A percentile compares a stretch with the other conserved stretches of the same genome.
These are phyloP conservation scores for Geotrichum histeridarum DNA, from an alignment of 1,139 yeast species.

Conservation along the genomic window DNA sequence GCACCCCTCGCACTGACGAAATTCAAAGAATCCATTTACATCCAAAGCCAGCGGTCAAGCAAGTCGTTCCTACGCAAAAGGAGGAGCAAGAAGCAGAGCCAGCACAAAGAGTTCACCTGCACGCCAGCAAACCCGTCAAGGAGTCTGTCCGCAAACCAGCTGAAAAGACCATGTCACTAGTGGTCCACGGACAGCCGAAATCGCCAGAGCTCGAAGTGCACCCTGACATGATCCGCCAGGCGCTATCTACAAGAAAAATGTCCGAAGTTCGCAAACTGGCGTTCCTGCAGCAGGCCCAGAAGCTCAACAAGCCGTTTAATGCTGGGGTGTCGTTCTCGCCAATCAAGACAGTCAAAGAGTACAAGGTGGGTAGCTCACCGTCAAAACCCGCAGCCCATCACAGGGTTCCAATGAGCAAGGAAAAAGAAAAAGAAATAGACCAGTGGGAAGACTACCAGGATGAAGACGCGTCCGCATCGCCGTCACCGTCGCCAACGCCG, in stretches of 20 bases:
- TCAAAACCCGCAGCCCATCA: not conserved
- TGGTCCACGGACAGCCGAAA: not conserved
- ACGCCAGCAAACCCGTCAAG: no score
- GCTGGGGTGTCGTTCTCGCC: not conserved
- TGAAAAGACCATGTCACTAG: not conserved
- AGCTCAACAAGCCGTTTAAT: conserved; percentile 1
- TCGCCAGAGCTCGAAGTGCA: not conserved
- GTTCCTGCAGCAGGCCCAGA: conserved; percentile 8
- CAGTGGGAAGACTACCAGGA: not conserved
- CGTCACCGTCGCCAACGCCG: not conserved
- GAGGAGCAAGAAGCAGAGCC: not conserved
- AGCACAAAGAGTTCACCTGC: not conserved
- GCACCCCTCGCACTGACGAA: not conserved
- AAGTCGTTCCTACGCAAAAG: no score
- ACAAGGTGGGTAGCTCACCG: conserved; percentile 8
- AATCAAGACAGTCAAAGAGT: conserved; percentile 2
- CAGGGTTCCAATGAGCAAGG: no score
- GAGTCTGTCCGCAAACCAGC: no score
- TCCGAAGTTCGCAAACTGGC: conserved; percentile 4
- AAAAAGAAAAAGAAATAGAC: not conserved
- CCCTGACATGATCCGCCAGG: not conserved
- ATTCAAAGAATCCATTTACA: not conserved
- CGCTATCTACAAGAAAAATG: not conserved
- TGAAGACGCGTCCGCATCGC: not conserved
- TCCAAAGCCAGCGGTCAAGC: not conserved